These are phyloP conservation scores for Mycena kentingensis DNA, from an alignment of 768 basidiomycete species.

Conservation along the genomic window DNA sequence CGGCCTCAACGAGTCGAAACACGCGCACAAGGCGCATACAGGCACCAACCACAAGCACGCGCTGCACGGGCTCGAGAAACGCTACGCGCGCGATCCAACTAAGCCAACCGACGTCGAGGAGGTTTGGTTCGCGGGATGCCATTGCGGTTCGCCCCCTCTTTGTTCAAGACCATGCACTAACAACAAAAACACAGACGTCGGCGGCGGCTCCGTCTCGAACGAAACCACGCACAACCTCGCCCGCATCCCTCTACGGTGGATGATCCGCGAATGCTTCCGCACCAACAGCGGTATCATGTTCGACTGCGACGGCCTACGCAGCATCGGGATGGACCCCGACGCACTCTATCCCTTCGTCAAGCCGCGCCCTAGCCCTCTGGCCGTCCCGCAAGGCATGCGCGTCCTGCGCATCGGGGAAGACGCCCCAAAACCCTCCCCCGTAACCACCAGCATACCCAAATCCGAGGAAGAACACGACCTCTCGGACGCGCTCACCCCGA, in stretches of 20 bases:
- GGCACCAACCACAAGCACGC: too few species aligned
- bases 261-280: slow-evolving; percentile 51
- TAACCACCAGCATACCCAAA: slow-evolving; percentile 12
- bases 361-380: slow-evolving; percentile 44
- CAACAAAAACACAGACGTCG: slow-evolving; percentile 27
- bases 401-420: slow-evolving; percentile 31
- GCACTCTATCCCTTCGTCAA: slow-evolving; percentile 39
- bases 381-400: slow-evolving; percentile 16
- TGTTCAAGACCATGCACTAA: background rate
- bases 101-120: slow-evolving; percentile 46
- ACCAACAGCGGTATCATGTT: slow-evolving; percentile 47
- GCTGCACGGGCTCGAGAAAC: slow-evolving; percentile 28
- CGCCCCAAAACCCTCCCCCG: background rate
- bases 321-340: slow-evolving; percentile 38
- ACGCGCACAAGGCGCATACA: too few species aligned
- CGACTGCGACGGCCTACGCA: slow-evolving; percentile 32
- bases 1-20: slow-evolving; percentile 23
- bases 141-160: slow-evolving; percentile 33
- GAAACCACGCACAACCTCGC: slow-evolving; percentile 43
- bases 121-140: slow-evolving; percentile 30
- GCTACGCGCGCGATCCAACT: slow-evolving; percentile 22
- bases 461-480: slow-evolving; percentile 54
- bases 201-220: slow-evolving; percentile 34
- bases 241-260: slow-evolving; percentile 60
- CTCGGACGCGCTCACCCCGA: slow-evolving; percentile 44